phyloP scores from a whole-genome alignment of 345 rosid genomes.

The Corymbia maculata region DNA sequence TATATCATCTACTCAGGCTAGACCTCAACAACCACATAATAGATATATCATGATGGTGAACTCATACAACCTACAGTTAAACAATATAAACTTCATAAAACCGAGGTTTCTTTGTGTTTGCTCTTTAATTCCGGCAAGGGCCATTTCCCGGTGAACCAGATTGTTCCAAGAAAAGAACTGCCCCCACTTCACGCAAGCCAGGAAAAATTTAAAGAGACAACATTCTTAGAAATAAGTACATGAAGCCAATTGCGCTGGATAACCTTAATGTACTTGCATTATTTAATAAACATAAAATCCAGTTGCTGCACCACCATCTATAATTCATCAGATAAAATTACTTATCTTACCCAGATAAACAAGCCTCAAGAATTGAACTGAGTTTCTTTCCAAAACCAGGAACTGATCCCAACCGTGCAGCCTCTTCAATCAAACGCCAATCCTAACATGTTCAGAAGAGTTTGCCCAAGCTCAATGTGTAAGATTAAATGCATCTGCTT shows the following conservation, averaged over 20 bases:
- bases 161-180: not conserved
- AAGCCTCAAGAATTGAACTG: conserved; percentile 41
- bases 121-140: no score
- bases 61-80: not conserved
- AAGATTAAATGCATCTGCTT: not conserved
- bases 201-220: not conserved
- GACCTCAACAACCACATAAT: not conserved
- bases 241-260: not conserved
- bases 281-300: not conserved
- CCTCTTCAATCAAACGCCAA: conserved; percentile 62
- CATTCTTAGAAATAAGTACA: not conserved
- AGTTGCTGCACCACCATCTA: not conserved
- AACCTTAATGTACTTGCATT: not conserved
- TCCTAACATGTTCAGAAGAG: conserved; percentile 6
- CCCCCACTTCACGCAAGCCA: not conserved
- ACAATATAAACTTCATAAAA: not conserved
- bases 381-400: conserved; percentile 72
- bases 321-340: not conserved
- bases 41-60: not conserved
- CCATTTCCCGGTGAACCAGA: no score
- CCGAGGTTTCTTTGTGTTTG: not conserved
- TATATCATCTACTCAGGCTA: not conserved
- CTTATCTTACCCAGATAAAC: conserved; percentile 54
- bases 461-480: rapidly evolving
- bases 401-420: conserved; percentile 39